Base-by-base conservation (phyloP, 2,329 filamentous ascomycete genomes). In the Proliferodiscus dingleyae region DNA sequence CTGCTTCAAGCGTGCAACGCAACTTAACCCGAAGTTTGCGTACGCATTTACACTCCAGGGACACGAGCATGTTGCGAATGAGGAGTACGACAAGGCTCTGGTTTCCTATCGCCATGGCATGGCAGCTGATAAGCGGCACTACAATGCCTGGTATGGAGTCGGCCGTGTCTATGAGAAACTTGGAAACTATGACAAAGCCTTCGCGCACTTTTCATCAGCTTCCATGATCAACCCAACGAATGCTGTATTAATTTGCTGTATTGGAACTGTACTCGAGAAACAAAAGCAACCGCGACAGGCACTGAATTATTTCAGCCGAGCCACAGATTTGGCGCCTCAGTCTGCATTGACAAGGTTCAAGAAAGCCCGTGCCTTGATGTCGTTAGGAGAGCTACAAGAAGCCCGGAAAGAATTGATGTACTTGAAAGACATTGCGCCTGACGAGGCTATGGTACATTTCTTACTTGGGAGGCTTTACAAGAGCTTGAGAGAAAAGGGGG, bases 101-200 rank as follows among this genome's bases (percentile, higher is more conserved):
- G 81, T 83, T 30, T 85, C 89, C 2, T 98, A 96, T 66, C 81
- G 94, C 26, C 80, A 84, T 43, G 90, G 89, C 2, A 87, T 98
- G 55, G 80, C 83, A 36, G 89, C 88, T 1, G 90, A 98, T 61
- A 81, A 79, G 45, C 82, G 91, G 16, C 91, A 96, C 64, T 98
- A 97, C 71, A 95, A 96, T 62, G 93, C 91, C n/a, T 97, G 94
- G 79, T 98, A 97, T 64, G 93, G 93, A 55, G 81, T 86, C 46
- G 82, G 81, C 23, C 75, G 78, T 49, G 89, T 95, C 1, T 93
- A 91, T 60, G 88, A 95, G 66, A 91, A 90, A 61, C 79, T 94
- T 59, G 90, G 89, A 61, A 90, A 89, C 64, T 90, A 88, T 58
- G 88, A 95, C 51, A 88, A 93, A 64, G 91, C 93, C 2, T 87